These are phyloP conservation scores for Chaetomidium leptoderma DNA, from an alignment of 495 filamentous ascomycete genomes.

Conservation along the genomic window DNA sequence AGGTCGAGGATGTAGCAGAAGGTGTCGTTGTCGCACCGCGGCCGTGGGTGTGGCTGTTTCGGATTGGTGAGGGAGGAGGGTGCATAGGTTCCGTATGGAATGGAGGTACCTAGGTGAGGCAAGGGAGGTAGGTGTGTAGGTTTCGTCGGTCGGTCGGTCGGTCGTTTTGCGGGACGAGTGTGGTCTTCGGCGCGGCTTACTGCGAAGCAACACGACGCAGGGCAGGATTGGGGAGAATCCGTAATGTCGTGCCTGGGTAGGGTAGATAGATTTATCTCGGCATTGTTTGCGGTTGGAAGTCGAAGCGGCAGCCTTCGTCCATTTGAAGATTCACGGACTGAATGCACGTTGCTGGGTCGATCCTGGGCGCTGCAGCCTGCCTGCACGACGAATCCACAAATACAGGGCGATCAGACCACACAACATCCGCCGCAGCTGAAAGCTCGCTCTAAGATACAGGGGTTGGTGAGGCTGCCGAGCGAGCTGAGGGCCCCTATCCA, in stretches of 20 bases:
- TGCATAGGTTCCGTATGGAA: conserved; percentile 3
- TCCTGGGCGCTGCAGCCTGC: no score
- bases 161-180: no score
- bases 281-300: not conserved
- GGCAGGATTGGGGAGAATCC: not conserved
- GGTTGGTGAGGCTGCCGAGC: not conserved
- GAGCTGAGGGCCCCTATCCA: not conserved
- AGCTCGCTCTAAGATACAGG: not conserved
- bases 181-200: no score
- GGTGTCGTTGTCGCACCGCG: not conserved
- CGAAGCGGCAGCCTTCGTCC: not conserved
- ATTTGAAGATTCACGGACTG: no score
- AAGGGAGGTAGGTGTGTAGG: not conserved
- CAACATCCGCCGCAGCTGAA: not conserved
- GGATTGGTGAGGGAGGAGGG: conserved; percentile 9
- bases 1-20: conserved; percentile 4
- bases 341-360: no score
- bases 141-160: not conserved
- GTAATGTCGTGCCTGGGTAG: not conserved
- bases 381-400: not conserved
- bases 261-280: not conserved
- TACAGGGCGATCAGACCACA: not conserved
- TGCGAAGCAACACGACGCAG: conserved; percentile 7
- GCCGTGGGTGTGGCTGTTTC: not conserved
- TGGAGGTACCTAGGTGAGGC: not conserved